These are phyloP conservation scores for Daldinia sp. DNA, from an alignment of 2,329 filamentous ascomycete genomes.

Conservation along the genomic window DNA sequence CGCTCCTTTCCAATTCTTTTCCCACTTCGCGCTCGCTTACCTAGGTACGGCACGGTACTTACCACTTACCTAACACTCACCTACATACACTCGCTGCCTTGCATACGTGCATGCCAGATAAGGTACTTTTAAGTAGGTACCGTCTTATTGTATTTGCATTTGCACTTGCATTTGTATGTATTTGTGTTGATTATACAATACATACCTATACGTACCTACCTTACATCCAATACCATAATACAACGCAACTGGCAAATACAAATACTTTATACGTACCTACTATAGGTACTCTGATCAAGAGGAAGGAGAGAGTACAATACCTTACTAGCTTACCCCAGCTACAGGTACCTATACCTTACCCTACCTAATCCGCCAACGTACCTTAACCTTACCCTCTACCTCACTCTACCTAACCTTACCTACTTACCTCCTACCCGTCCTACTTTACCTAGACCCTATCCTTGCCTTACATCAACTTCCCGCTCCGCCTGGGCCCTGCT, in stretches of 20 bases:
- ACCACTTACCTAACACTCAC: slow-evolving; percentile 22
- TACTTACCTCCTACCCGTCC: slow-evolving; percentile 30
- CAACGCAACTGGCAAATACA: slow-evolving; percentile 7
- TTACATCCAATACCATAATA: slow-evolving; percentile 12
- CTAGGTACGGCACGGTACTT: slow-evolving; percentile 21
- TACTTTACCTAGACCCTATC: slow-evolving; percentile 33
- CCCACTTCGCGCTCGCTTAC: slow-evolving; percentile 25
- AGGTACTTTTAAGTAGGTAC: slow-evolving; percentile 25
- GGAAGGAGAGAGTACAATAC: neutral
- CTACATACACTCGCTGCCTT: slow-evolving; percentile 27
- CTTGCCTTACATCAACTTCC: slow-evolving; percentile 48
- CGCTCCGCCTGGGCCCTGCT: slow-evolving; percentile 40
- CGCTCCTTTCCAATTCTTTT: slow-evolving; percentile 14
- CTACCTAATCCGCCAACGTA: slow-evolving; percentile 25
- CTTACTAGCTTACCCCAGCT: neutral
- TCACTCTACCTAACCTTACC: neutral
- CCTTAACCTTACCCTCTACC: slow-evolving; percentile 12
- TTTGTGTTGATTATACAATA: slow-evolving; percentile 5
- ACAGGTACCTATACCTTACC: neutral
- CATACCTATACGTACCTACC: slow-evolving; percentile 1
- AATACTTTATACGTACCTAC: slow-evolving; percentile 24
- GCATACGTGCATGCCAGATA: slow-evolving; percentile 37
- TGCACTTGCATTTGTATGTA: too few species aligned
- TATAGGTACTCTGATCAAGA: slow-evolving; percentile 15
- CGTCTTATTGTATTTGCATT: slow-evolving; percentile 16